Conservation (phyloP, 2,329 filamentous ascomycete genomes). For the Phoma herbarum region DNA sequence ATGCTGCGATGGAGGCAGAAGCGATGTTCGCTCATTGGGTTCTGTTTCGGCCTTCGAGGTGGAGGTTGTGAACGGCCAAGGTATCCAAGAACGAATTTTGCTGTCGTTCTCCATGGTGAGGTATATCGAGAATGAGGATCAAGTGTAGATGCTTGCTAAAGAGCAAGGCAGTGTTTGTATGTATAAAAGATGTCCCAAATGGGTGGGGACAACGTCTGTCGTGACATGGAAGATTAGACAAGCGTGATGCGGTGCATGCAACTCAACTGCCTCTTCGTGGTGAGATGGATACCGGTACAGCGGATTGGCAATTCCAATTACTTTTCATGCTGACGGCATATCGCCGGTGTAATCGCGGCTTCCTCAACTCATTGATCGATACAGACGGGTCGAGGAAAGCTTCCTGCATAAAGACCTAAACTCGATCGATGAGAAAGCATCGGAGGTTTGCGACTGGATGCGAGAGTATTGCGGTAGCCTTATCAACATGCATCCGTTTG, state of each 20-base stretch:
- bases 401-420: conserved; percentile 32
- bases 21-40: conserved; percentile 54
- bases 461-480: conserved; percentile 35
- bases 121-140: neutral
- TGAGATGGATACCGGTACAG: conserved; percentile 30
- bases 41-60: conserved; percentile 29
- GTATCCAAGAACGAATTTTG: conserved; percentile 41
- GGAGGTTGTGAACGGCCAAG: conserved; percentile 35
- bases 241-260: conserved; percentile 27
- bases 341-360: conserved; percentile 33
- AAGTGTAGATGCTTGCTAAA: neutral
- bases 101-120: conserved; percentile 36
- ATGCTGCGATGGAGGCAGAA: conserved; percentile 53
- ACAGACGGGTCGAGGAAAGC: conserved; percentile 27
- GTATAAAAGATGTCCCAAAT: conserved; percentile 1
- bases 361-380: conserved; percentile 23
- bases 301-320: conserved; percentile 38
- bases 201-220: neutral
- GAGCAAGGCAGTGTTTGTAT: neutral
- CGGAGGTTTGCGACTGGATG: conserved; percentile 27
- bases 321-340: conserved; percentile 22
- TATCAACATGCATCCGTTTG: conserved; percentile 43
- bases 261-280: conserved; percentile 12
- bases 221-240: conserved; percentile 10
- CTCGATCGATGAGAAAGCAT: conserved; percentile 30